Conservation (phyloP, 2,329 filamentous ascomycete genomes). For the Fusarium guadeloupense region DNA sequence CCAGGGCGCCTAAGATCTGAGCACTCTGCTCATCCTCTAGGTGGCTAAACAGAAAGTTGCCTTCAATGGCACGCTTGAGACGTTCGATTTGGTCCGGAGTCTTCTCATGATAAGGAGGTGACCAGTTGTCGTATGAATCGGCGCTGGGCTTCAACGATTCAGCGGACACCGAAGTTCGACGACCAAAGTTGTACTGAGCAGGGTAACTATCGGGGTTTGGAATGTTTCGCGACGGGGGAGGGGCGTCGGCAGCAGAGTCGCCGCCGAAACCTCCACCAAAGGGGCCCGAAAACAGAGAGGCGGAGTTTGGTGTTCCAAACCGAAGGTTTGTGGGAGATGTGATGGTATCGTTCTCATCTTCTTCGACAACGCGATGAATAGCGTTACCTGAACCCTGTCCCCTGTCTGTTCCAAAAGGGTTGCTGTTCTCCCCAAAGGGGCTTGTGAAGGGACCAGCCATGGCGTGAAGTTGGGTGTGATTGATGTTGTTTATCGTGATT, state of each 20-base stretch:
- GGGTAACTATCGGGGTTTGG: slow-evolving; percentile 78
- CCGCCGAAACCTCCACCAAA: slow-evolving; percentile 58
- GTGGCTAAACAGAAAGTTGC: slow-evolving; percentile 94
- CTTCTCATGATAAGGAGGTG: slow-evolving; percentile 86
- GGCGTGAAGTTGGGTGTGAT: slow-evolving; percentile 38
- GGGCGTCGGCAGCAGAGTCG: slow-evolving; percentile 58
- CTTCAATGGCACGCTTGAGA: slow-evolving; percentile 81
- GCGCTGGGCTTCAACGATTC: slow-evolving; percentile 93
- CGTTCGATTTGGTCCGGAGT: slow-evolving; percentile 80
- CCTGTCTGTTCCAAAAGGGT: slow-evolving; percentile 40
- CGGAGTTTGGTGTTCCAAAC: slow-evolving; percentile 58
- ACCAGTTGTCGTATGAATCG: slow-evolving; percentile 87
- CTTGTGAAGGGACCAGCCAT: slow-evolving; percentile 86
- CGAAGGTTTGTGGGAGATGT: slow-evolving; percentile 76
- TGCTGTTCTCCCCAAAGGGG: slow-evolving; percentile 68
- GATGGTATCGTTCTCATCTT: slow-evolving; percentile 81
- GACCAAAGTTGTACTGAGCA: slow-evolving; percentile 90
- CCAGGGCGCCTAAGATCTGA: slow-evolving; percentile 87
- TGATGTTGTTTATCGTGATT: background rate
- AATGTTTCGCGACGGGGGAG: slow-evolving; percentile 57
- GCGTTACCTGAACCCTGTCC: slow-evolving; percentile 41
- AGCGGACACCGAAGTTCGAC: slow-evolving; percentile 94
- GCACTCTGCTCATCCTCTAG: slow-evolving; percentile 91
- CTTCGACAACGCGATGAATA: slow-evolving; percentile 74
- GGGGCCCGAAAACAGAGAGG: slow-evolving; percentile 55